These are phyloP conservation scores for Beta macrorhiza DNA, from an alignment of 179 eudicot genomes.

Conservation along the genomic window DNA sequence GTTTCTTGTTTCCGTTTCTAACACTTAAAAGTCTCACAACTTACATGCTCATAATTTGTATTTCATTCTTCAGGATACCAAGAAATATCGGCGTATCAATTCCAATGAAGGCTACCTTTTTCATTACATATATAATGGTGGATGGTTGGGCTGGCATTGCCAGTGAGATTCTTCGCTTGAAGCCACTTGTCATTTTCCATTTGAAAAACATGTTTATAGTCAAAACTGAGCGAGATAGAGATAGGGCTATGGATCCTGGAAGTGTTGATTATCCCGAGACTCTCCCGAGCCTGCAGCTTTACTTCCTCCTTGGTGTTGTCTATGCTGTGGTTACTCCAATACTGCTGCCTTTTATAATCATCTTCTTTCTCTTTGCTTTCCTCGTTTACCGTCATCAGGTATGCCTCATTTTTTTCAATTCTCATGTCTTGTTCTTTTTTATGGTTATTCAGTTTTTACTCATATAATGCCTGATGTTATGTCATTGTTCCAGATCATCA, in stretches of 20 bases:
- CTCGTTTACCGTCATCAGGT: slow-evolving; percentile 97
- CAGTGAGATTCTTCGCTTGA: slow-evolving; percentile 79
- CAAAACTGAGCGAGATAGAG: slow-evolving; percentile 88
- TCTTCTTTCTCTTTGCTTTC: slow-evolving; percentile 84
- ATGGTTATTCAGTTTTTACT: background rate
- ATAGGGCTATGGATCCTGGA: slow-evolving; percentile 83
- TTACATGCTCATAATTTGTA: background rate
- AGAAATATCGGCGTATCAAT: slow-evolving; percentile 85
- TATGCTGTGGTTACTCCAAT: slow-evolving; percentile 90
- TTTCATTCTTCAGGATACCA: slow-evolving; percentile 63
- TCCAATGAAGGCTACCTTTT: slow-evolving; percentile 97
- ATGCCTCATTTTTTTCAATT: slow-evolving; percentile 3
- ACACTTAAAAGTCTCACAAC: no score
- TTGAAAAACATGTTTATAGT: slow-evolving; percentile 83
- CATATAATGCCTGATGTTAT: slow-evolving; percentile 10
- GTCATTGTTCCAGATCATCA: slow-evolving; percentile 58
- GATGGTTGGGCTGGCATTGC: slow-evolving; percentile 99
- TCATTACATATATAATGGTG: slow-evolving; percentile 93
- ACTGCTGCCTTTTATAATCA: slow-evolving; percentile 80
- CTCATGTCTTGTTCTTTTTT: background rate
- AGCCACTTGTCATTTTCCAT: slow-evolving; percentile 77
- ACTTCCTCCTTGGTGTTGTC: slow-evolving; percentile 87
- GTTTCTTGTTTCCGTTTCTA: no score
- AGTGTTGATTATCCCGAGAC: slow-evolving; percentile 70
- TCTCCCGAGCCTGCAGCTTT: slow-evolving; percentile 72